Evolutionary conservation across 2,329 filamentous ascomycete species (phyloP).

Genomic region (Lasiodiplodia sp.): DNA sequence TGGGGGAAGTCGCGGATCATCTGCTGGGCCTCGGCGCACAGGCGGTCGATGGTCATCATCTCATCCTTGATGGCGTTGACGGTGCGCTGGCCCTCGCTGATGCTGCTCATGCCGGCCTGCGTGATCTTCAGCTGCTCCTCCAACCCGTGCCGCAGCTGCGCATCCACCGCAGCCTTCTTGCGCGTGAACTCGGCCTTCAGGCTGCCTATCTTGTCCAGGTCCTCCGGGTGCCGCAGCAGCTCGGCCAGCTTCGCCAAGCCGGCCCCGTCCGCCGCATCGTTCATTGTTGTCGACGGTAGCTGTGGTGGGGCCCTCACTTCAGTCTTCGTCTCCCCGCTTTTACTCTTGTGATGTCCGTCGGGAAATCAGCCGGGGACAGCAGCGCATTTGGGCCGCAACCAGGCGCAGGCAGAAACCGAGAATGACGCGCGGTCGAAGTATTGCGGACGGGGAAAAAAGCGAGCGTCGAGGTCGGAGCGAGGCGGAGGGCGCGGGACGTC

Average conservation of each 20-base stretch:
- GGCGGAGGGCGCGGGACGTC: neutral
- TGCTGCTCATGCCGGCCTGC: constrained; percentile 87
- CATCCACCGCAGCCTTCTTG: constrained; percentile 91
- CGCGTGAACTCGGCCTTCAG: constrained; percentile 92
- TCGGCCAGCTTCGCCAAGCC: constrained; percentile 78
- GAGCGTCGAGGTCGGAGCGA: neutral
- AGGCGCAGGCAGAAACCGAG: constrained; percentile 13
- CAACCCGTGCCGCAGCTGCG: constrained; percentile 85
- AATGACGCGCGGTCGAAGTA: neutral
- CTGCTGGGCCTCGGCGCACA: constrained; percentile 95
- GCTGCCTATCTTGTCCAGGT: constrained; percentile 91
- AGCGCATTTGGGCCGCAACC: constrained; percentile 25
- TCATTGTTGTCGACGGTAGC: constrained; percentile 56
- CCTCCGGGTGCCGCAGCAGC: constrained; percentile 92
- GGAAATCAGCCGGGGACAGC: neutral
- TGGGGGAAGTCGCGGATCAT: constrained; percentile 97
- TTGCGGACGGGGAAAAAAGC: neutral
- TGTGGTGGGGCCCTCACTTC: neutral
- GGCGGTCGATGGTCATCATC: constrained; percentile 97
- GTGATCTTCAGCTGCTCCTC: constrained; percentile 94
- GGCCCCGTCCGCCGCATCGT: constrained; percentile 65
- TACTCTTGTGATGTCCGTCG: neutral
- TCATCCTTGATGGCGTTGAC: constrained; percentile 95
- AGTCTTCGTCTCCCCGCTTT: neutral
- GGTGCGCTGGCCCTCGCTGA: constrained; percentile 88